Conservation (phyloP, 2,329 filamentous ascomycete genomes). For the Rutstroemia sp. region DNA sequence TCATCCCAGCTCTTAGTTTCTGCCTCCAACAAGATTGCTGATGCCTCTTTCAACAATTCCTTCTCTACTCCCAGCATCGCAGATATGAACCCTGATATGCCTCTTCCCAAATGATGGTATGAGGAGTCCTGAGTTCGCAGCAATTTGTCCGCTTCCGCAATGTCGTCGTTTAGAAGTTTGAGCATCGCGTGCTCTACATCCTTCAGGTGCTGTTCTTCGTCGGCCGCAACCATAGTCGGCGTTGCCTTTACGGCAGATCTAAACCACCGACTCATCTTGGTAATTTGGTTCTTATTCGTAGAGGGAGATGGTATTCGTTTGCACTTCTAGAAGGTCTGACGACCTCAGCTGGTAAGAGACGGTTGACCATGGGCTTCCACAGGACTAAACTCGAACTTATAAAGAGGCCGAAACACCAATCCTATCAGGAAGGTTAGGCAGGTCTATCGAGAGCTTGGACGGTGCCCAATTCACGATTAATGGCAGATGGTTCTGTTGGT, state of each 20-base stretch:
- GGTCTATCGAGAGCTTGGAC: background rate
- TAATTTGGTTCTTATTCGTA: background rate
- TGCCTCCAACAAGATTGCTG: constrained; percentile 61
- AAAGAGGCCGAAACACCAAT: background rate
- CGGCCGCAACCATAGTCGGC: constrained; percentile 27
- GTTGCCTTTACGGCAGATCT: constrained; percentile 19
- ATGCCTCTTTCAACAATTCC: constrained; percentile 79
- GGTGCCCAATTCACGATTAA: background rate
- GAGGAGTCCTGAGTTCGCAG: constrained; percentile 67
- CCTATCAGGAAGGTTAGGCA: background rate
- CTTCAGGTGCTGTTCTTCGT: constrained; percentile 48
- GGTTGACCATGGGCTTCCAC: background rate
- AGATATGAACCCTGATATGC: constrained; percentile 76
- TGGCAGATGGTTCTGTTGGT: background rate
- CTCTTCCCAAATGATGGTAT: constrained; percentile 81
- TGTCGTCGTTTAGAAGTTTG: constrained; percentile 82
- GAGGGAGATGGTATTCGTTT: background rate
- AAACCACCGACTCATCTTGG: constrained; percentile 29
- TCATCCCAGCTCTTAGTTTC: constrained; percentile 72
- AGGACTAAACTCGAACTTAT: background rate
- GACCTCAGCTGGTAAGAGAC: background rate
- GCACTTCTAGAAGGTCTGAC: background rate
- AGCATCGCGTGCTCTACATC: constrained; percentile 57
- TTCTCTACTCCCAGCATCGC: constrained; percentile 89
- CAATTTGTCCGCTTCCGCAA: constrained; percentile 71